A percentile compares a stretch with the other conserved stretches of the same genome.
These are phyloP conservation scores for Pseudopyrenochaeta lycopersici DNA, from an alignment of 2,329 filamentous ascomycete genomes.

Conservation along the genomic window DNA sequence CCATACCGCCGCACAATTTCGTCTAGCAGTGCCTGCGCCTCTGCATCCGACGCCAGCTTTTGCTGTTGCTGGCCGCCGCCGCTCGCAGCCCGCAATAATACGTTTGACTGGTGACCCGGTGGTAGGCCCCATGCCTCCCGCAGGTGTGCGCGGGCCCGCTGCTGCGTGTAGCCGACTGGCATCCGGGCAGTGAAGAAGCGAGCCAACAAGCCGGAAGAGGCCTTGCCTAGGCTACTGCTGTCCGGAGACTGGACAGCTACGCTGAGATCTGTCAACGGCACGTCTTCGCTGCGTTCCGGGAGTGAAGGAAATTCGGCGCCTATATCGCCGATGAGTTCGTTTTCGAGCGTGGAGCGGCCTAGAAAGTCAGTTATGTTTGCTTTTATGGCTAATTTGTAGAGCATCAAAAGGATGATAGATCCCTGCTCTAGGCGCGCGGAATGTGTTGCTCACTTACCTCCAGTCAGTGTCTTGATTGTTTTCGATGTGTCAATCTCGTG, in stretches of 20 bases:
- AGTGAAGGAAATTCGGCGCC: slow-evolving; percentile 99
- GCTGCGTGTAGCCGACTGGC: slow-evolving; percentile 97
- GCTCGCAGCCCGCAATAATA: too few relatives aligned
- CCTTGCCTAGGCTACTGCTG: slow-evolving; percentile 97
- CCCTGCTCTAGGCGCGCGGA: too few relatives aligned
- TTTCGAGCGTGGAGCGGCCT: slow-evolving; percentile 98
- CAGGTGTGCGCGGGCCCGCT: slow-evolving; percentile 91
- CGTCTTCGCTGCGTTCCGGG: slow-evolving; percentile 98
- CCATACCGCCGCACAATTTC: too few relatives aligned
- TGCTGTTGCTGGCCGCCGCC: too few relatives aligned
- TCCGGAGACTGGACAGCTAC: slow-evolving; percentile 98
- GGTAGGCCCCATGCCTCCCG: slow-evolving; percentile 93
- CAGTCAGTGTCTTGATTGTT: slow-evolving; percentile 97
- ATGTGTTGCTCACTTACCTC: slow-evolving; percentile 72
- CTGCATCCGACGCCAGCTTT: too few relatives aligned
- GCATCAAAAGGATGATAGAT: too few relatives aligned
- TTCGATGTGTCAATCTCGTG: slow-evolving; percentile 90
- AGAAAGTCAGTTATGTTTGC: slow-evolving; percentile 29
- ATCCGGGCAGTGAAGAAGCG: slow-evolving; percentile 98
- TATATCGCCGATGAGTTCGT: slow-evolving; percentile 96
- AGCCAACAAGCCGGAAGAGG: slow-evolving; percentile 90
- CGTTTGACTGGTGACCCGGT: slow-evolving; percentile 87
- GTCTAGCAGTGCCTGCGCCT: too few relatives aligned
- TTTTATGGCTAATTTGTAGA: too few relatives aligned
- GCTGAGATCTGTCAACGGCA: slow-evolving; percentile 92